Conservation (phyloP, 768 basidiomycete species). For the Cystofilobasidium capitatum region DNA sequence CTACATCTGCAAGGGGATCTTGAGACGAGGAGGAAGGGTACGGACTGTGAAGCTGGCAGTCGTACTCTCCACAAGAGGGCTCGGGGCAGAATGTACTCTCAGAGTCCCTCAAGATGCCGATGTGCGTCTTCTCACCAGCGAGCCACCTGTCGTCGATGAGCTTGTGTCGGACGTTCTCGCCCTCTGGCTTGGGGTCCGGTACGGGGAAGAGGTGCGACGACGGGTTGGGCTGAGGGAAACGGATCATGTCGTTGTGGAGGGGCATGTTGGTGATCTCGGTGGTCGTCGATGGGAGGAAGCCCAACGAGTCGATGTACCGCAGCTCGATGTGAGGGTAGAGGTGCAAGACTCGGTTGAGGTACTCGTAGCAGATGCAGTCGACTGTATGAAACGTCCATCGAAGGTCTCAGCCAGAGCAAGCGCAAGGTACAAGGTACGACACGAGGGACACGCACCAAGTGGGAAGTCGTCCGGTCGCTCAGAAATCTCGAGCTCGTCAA, state of each 20-base stretch:
- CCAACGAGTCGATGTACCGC: conserved; percentile 1
- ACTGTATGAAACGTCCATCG: background rate
- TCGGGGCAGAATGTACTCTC: conserved; percentile 17
- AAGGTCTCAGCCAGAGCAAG: background rate
- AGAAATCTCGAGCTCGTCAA: conserved; percentile 2
- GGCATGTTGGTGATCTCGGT: conserved; percentile 18
- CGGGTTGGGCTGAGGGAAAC: conserved; percentile 8
- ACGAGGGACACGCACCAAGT: background rate
- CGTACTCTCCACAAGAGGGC: conserved; percentile 20
- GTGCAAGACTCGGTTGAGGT: conserved; percentile 14
- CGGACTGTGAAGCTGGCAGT: conserved; percentile 20
- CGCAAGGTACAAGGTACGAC: background rate
- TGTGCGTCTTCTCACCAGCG: background rate
- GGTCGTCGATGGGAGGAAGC: conserved; percentile 8
- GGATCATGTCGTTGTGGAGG: conserved; percentile 7
- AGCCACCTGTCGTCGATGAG: background rate
- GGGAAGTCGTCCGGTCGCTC: background rate
- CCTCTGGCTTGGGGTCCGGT: background rate
- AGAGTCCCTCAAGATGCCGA: background rate
- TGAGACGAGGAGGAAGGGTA: background rate
- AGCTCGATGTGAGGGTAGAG: conserved; percentile 2
- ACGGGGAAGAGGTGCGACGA: background rate
- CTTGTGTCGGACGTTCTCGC: background rate
- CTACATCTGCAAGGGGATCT: background rate
- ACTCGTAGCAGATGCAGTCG: conserved; percentile 17